Evolutionary conservation across 345 rosid genomes (phyloP), one percentile per base, ranked within the genome.

Genomic region (Acer yangbiense): DNA sequence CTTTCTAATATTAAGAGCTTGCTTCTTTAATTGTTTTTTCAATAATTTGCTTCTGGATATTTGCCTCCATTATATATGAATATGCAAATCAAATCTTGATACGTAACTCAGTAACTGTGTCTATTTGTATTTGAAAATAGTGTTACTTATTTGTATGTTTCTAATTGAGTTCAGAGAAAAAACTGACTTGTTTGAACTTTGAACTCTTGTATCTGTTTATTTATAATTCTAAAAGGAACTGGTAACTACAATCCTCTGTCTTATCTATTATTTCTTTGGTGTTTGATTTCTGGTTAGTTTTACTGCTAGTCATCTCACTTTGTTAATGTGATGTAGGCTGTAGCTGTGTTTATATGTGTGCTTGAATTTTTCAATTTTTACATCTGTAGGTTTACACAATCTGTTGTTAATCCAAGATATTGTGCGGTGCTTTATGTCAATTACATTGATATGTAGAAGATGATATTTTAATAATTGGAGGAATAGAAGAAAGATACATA

Each of bases 61-160:
- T 21, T 64, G 20, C 55, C 0, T 75, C 44, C 27, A 5, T 64
- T 75, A 48, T 21, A 2, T 18, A 21, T 39, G 54, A 32, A 35
- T 69, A 18, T 39, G 50, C 32, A 41, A 68, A 54, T 76, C 18
- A 50, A 43, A 55, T n/a, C 35, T 76, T 50, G 46, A n/a, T 73
- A 21, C 55, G 41, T 27, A 43, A n/a, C n/a, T n/a, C n/a, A n/a
- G n/a, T n/a, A n/a, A 1, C 54, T n/a, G 44, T n/a, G 71, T 68
- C 74, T 35, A 50, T 2, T 27, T 60, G 43, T 39, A 1, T 58
- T 41, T 60, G 73, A 66, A 70, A 65, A 18, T 41, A 39, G 55
- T 57, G 64, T 60, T 76, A 10, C 66, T 14, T 60, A 2, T 17
- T 76, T 25, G 55, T 46, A 11, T 46, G 39, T 10, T 64, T 43